These are phyloP conservation scores for Stipa capillata DNA, from an alignment of 176 grass and related monocot genomes.

Conservation along the genomic window DNA sequence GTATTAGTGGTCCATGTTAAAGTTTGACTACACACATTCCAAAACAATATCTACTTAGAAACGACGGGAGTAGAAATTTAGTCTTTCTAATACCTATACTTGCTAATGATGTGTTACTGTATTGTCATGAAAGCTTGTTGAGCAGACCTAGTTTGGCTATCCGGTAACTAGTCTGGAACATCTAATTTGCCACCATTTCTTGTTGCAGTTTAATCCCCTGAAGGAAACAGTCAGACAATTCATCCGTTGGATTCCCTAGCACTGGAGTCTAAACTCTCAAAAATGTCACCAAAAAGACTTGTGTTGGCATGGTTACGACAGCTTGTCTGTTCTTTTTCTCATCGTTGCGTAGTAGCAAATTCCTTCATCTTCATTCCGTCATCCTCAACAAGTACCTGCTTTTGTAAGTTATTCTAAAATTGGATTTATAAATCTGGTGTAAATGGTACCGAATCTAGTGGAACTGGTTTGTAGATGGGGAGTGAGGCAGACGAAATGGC, in stretches of 20 bases:
- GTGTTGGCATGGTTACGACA: not conserved
- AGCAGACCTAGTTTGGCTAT: not conserved
- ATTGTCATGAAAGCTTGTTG: not conserved
- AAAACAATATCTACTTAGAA: not conserved
- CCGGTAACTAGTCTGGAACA: not conserved
- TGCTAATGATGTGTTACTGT: not conserved
- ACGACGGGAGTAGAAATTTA: not conserved
- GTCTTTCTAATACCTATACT: not conserved
- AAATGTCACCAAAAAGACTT: no score
- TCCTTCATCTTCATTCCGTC: not conserved
- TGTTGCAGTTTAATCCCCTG: conserved; percentile 58
- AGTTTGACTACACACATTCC: not conserved
- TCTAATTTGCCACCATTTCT: not conserved
- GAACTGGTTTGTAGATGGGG: conserved; percentile 56
- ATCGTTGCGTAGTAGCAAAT: not conserved
- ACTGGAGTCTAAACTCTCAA: no score
- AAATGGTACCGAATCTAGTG: conserved; percentile 60
- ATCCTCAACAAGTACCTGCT: not conserved
- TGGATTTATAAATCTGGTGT: conserved; percentile 23
- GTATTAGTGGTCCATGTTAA: not conserved
- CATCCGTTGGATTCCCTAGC: not conserved
- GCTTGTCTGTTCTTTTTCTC: not conserved
- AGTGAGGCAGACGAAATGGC: conserved; percentile 62
- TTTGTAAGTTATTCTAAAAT: not conserved
- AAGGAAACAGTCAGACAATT: no score